These are phyloP conservation scores for Leccinum obscurum DNA, from an alignment of 768 basidiomycete species.

Conservation along the genomic window DNA sequence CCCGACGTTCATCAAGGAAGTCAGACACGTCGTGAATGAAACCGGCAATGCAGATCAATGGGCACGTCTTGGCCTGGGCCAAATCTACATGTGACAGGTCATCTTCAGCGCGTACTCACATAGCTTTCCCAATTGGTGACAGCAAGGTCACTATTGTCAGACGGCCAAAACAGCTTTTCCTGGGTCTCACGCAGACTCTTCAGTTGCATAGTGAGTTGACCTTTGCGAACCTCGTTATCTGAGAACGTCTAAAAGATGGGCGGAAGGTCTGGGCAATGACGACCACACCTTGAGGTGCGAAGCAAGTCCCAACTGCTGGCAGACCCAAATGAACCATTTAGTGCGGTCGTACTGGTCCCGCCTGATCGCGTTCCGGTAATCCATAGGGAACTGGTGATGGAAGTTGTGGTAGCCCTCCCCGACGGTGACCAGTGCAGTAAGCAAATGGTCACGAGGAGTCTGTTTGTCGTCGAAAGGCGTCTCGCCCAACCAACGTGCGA, in stretches of 20 bases:
- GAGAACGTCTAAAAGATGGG: conserved; percentile 45
- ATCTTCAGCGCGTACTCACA: conserved; percentile 47
- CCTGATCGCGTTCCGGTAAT: conserved; percentile 94
- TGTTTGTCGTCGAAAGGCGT: conserved; percentile 94
- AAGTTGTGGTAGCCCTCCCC: conserved; percentile 99
- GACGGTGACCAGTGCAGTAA: conserved; percentile 88
- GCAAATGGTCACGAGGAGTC: conserved; percentile 83
- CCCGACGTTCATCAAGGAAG: conserved; percentile 94
- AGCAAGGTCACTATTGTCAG: conserved; percentile 69
- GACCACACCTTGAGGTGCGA: conserved; percentile 52
- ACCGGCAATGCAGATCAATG: conserved; percentile 83
- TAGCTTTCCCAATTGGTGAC: conserved; percentile 80
- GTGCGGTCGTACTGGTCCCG: conserved; percentile 92
- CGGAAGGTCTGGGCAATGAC: not conserved
- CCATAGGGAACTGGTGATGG: conserved; percentile 97
- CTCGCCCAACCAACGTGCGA: conserved; percentile 95
- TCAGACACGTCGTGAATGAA: conserved; percentile 88
- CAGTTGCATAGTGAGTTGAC: conserved; percentile 91
- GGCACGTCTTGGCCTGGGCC: conserved; percentile 74
- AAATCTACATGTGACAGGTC: conserved; percentile 50
- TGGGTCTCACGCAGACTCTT: conserved; percentile 81
- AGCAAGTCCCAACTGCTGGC: conserved; percentile 49
- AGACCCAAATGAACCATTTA: conserved; percentile 78
- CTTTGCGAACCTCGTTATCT: conserved; percentile 78
- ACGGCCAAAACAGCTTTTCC: conserved; percentile 79